These are phyloP conservation scores for Nakaseomyces glabratus DNA, from an alignment of 1,139 yeast species.

Conservation along the genomic window DNA sequence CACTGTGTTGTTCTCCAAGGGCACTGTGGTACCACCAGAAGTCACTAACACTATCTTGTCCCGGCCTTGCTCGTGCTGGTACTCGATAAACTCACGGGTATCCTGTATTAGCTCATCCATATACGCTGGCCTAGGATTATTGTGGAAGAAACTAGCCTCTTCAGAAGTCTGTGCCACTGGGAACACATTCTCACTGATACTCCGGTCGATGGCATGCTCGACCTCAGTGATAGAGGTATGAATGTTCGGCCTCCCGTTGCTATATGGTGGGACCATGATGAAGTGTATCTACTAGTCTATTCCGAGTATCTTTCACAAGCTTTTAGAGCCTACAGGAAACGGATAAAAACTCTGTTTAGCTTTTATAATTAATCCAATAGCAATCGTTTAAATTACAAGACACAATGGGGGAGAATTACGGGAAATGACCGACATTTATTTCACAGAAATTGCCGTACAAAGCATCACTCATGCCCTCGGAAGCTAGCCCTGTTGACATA, in stretches of 20 bases:
- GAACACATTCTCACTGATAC: constrained; percentile 48
- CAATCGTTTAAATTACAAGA: no score
- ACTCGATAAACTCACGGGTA: constrained; percentile 50
- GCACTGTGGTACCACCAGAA: constrained; percentile 98
- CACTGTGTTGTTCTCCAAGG: constrained; percentile 91
- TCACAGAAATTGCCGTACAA: no score
- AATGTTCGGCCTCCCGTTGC: constrained; percentile 14
- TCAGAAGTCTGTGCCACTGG: constrained; percentile 70
- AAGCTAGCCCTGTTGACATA: no score
- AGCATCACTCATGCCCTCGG: no score
- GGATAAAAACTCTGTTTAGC: no score
- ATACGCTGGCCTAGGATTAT: constrained; percentile 68
- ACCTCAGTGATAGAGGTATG: constrained; percentile 68
- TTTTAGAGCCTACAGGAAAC: no score
- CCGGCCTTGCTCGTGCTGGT: constrained; percentile 36
- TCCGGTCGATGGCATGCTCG: constrained; percentile 67
- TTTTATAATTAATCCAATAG: no score
- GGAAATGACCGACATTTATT: no score
- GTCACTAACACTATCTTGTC: constrained; percentile 73
- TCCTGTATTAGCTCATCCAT: constrained; percentile 50
- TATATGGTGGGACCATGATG: constrained; percentile 4
- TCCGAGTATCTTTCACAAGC: no score
- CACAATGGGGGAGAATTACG: no score
- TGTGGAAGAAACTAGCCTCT: constrained; percentile 65
- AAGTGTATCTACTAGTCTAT: no score